Evolutionary conservation across 768 basidiomycete species (phyloP).

Genomic region (Xanthoconium purpureum): DNA sequence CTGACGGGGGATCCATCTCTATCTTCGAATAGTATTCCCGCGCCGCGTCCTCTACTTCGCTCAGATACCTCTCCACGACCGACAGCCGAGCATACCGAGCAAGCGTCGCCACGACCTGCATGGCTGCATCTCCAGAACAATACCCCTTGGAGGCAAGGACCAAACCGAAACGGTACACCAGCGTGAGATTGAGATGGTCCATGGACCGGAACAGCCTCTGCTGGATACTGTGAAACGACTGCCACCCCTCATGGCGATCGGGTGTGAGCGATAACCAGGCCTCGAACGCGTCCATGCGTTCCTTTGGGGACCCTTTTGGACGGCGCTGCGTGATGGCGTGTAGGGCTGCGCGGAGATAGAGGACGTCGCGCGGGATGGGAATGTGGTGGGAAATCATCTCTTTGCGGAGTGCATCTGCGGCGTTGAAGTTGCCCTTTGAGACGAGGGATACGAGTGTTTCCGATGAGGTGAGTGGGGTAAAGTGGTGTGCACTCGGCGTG

Average conservation of each 20-base stretch:
- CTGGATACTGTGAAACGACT: constrained; percentile 29
- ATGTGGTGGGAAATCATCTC: constrained; percentile 40
- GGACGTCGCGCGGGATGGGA: constrained; percentile 33
- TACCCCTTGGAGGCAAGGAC: constrained; percentile 50
- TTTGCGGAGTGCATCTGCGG: constrained; percentile 36
- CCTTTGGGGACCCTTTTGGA: constrained; percentile 15
- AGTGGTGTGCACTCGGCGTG: constrained; percentile 2
- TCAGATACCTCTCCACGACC: constrained; percentile 39
- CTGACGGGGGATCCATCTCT: constrained; percentile 1
- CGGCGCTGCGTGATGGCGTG: constrained; percentile 26
- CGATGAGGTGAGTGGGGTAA: constrained; percentile 24
- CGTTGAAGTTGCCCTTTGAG: constrained; percentile 14
- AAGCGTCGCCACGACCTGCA: constrained; percentile 37
- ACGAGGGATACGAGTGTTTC: constrained; percentile 25
- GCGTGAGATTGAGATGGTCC: constrained; percentile 31
- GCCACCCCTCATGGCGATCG: constrained; percentile 18
- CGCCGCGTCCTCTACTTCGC: constrained; percentile 21
- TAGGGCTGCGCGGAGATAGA: constrained; percentile 39
- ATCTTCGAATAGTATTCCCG: constrained; percentile 7
- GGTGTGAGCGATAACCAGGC: constrained; percentile 47
- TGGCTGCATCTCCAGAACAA: constrained; percentile 9
- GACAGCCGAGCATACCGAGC: constrained; percentile 41
- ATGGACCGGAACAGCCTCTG: constrained; percentile 32
- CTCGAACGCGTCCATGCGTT: constrained; percentile 27
- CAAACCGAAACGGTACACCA: constrained; percentile 43